Conservation (phyloP, 176 grass and related monocot species). For the Triticum dicoccoides region DNA sequence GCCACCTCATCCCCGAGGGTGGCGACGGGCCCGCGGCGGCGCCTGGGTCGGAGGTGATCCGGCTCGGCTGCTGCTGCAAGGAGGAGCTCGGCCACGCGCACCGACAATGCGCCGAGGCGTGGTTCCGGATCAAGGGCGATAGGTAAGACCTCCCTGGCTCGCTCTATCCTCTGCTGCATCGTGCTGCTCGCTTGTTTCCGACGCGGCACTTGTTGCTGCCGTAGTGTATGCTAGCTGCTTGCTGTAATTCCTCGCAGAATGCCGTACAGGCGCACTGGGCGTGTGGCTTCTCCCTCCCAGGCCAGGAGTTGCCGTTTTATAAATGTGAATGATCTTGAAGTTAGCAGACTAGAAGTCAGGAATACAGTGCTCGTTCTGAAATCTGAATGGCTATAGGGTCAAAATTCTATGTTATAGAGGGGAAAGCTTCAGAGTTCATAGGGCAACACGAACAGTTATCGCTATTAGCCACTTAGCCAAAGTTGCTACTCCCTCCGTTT, state of each 20-base stretch:
- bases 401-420: neutral
- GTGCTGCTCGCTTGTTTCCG: neutral
- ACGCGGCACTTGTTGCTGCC: neutral
- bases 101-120: constrained; percentile 71
- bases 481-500: neutral
- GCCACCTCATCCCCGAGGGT: constrained; percentile 45
- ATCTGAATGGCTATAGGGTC: neutral
- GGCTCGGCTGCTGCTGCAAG: constrained; percentile 69
- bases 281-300: neutral
- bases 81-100: constrained; percentile 59
- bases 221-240: neutral
- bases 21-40: neutral
- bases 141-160: constrained; percentile 42
- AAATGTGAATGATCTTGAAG: neutral
- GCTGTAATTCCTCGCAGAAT: neutral
- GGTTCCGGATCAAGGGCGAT: constrained; percentile 73
- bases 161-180: neutral
- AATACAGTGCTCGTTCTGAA: neutral
- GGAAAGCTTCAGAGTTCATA: neutral
- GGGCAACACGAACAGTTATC: neutral
- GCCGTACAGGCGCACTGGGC: neutral
- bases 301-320: neutral
- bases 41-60: constrained; percentile 44
- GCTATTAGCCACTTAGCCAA: neutral
- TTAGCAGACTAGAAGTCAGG: neutral